phyloP scores from a whole-genome alignment of 169 alveolate genomes.

The Toxoplasma gondii region DNA sequence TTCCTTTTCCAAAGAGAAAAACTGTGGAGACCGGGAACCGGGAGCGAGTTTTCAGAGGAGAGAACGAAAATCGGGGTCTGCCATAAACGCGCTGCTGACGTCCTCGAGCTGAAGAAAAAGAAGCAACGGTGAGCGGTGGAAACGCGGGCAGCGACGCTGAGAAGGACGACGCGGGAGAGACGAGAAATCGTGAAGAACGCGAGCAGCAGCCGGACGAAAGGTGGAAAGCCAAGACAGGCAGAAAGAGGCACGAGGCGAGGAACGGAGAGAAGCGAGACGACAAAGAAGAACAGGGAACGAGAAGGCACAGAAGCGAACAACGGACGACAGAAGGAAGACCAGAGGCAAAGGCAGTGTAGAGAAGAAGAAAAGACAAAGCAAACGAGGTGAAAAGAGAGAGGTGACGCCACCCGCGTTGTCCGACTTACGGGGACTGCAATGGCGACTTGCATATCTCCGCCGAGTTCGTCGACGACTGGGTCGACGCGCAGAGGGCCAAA shows the following conservation, averaged over 20 bases:
- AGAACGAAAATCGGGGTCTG: neutral
- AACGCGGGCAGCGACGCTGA: too few relatives aligned
- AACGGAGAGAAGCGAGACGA: neutral
- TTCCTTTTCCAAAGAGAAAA: too few relatives aligned
- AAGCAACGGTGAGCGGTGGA: too few relatives aligned
- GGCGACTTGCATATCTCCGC: constrained; percentile 58
- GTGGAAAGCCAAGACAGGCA: too few relatives aligned
- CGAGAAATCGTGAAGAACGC: too few relatives aligned
- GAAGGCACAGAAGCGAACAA: neutral
- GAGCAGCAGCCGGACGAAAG: too few relatives aligned
- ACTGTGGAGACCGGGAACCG: neutral
- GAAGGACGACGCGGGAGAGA: too few relatives aligned
- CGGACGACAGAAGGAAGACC: neutral
- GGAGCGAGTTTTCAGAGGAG: neutral
- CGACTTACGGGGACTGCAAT: constrained; percentile 47
- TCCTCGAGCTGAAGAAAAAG: constrained; percentile 12
- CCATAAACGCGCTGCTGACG: constrained; percentile 13
- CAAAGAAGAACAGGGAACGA: neutral
- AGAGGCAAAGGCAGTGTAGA: neutral
- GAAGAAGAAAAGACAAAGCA: neutral
- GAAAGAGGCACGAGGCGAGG: neutral
- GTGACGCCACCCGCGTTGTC: neutral
- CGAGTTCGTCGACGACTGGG: constrained; percentile 48
- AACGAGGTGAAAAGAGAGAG: neutral
- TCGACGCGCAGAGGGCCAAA: neutral